Evolutionary conservation across 495 filamentous ascomycete species (phyloP), one percentile per base, ranked within the genome.

Genomic region (Podospora tetraspora): DNA sequence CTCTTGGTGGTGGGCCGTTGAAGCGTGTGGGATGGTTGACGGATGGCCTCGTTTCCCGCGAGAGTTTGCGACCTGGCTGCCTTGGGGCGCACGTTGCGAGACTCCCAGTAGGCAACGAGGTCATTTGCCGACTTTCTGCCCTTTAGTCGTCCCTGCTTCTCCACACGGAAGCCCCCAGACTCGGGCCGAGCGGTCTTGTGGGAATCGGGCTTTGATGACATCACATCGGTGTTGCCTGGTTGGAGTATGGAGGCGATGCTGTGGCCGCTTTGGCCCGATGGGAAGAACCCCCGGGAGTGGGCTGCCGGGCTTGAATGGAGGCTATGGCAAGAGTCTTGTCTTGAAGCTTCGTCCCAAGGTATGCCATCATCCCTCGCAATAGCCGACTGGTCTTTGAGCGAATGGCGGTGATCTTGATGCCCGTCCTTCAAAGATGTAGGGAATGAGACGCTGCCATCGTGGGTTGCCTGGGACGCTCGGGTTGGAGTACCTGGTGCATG

Each of bases 21-120:
- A 3, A 52, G 19, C 19, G 43, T 52, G 43, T 52, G 43, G 43
- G 43, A 3, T n/a, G 43, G 43, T 0, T 52, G 43, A n/a, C 43
- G 43, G 3, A 52, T 52, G 16, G 19, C 43, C 19, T 52, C 43
- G 16, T 8, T 52, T 52, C 43, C 43, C 19, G 16, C 19, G 43
- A 52, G 1, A n/a, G 43, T 52, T n/a, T 52, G 6, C 8, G 43
- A 52, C n/a, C 43, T 58, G 16, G 27, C n/a, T 5, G 24, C 10
- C 3, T 34, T 62, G 22, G 60, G 22, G 37, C 22, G 30, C n/a
- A 37, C n/a, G 23, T 56, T 4, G 29, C 71, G 22, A 2, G 68
- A 71, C 32, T 73, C 73, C 73, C 68, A 72, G 21, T 74, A 74
- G 24, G 66, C 70, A 21, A 69, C 69, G 29, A 74, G 68, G 27